Evolutionary conservation across 2,329 filamentous ascomycete genomes (phyloP).

Genomic region (Cryoendolithus antarcticus): DNA sequence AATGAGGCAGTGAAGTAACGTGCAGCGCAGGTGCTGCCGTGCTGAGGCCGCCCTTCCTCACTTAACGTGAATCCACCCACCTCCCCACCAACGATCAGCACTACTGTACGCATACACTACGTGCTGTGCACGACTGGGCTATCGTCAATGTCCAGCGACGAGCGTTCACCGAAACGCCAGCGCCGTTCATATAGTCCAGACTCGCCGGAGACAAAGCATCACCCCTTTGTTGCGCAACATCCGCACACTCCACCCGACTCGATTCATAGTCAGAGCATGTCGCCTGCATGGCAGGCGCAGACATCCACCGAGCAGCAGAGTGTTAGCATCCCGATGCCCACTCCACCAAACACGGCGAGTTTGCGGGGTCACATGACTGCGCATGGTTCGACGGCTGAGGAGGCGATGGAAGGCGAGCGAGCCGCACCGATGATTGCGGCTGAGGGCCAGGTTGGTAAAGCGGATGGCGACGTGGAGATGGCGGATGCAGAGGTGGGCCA

Average conservation of each 20-base stretch:
- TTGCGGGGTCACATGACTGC: conserved; percentile 17
- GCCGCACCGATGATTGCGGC: conserved; percentile 17
- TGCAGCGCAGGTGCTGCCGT: too few relatives aligned
- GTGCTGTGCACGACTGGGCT: too few relatives aligned
- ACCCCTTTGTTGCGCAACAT: conserved; percentile 19
- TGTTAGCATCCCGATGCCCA: conserved; percentile 20
- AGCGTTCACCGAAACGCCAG: conserved; percentile 25
- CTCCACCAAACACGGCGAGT: conserved; percentile 30
- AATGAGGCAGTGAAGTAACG: too few relatives aligned
- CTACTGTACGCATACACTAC: too few relatives aligned
- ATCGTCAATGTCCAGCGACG: conserved; percentile 19
- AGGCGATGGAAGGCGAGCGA: conserved; percentile 13
- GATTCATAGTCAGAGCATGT: conserved; percentile 26
- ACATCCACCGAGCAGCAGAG: conserved; percentile 9
- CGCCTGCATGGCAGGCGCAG: conserved; percentile 30
- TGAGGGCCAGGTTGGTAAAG: conserved; percentile 17
- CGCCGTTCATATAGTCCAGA: conserved; percentile 33
- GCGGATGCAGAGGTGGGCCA: conserved; percentile 17
- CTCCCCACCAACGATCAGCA: too few relatives aligned
- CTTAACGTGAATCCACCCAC: too few relatives aligned
- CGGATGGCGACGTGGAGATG: conserved; percentile 32
- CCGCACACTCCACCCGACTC: conserved; percentile 38
- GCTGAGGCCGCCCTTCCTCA: too few relatives aligned
- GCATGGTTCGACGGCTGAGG: conserved; percentile 13
- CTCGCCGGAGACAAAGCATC: conserved; percentile 30